Conservation (phyloP, 805 yeast species). For the Kodamaea jinghongensis region DNA sequence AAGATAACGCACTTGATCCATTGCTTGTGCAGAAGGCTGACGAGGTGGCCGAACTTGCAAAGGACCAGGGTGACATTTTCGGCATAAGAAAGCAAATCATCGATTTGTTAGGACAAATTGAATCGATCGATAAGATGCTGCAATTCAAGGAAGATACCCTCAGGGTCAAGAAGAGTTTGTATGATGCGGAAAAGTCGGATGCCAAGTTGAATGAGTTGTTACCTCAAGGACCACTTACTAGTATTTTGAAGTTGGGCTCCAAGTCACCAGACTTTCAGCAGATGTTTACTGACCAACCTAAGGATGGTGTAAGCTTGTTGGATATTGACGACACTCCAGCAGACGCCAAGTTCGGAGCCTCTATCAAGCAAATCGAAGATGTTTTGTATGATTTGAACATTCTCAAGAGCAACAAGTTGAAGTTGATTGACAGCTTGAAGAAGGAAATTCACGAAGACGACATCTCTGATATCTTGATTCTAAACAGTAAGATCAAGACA, state of each 20-base stretch:
- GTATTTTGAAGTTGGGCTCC: conserved; percentile 39
- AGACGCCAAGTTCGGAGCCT: conserved; percentile 21
- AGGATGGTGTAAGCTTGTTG: conserved; percentile 48
- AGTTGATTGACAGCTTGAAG: conserved; percentile 64
- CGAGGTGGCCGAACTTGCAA: conserved; percentile 20
- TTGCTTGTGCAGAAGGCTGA: conserved; percentile 17
- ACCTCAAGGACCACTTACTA: conserved; percentile 24
- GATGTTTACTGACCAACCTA: conserved; percentile 19
- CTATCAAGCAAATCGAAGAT: conserved; percentile 53
- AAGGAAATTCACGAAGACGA: conserved; percentile 75
- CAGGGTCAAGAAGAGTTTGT: conserved; percentile 54
- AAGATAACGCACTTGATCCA: conserved; percentile 33
- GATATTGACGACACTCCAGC: conserved; percentile 58
- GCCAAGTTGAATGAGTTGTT: conserved; percentile 48
- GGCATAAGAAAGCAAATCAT: conserved; percentile 36
- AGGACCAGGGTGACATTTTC: conserved; percentile 33
- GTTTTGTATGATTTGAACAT: conserved; percentile 58
- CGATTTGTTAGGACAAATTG: conserved; percentile 33
- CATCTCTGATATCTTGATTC: conserved; percentile 69
- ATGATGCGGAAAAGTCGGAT: conserved; percentile 63
- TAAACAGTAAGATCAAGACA: conserved; percentile 55
- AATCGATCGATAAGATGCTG: conserved; percentile 18
- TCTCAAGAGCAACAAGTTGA: conserved; percentile 60
- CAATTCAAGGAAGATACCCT: conserved; percentile 52
- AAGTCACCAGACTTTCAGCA: conserved; percentile 37